Conservation (phyloP, 768 basidiomycete genomes). For the Tylopilus subfusipes region DNA sequence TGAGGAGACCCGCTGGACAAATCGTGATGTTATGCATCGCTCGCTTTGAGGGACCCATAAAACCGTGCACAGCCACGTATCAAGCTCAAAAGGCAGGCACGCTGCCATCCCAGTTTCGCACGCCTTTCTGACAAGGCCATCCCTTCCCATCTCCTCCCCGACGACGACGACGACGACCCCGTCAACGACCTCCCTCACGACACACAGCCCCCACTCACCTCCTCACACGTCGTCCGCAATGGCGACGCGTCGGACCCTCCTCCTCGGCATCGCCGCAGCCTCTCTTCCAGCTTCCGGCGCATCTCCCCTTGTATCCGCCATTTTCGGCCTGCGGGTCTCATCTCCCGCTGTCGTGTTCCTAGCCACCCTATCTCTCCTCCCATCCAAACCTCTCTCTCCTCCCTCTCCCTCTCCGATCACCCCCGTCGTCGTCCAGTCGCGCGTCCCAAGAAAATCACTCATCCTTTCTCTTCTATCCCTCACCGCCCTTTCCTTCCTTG, state of each 20-base stretch:
- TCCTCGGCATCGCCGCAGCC: slow-evolving; percentile 21
- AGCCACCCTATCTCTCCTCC: slow-evolving; percentile 56
- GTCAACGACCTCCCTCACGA: background rate
- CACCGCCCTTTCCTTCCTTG: slow-evolving; percentile 65
- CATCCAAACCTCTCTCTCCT: slow-evolving; percentile 44
- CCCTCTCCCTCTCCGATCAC: slow-evolving; percentile 60
- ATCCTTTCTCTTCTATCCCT: slow-evolving; percentile 74
- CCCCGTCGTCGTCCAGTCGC: slow-evolving; percentile 68
- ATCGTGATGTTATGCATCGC: background rate
- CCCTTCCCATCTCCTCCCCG: background rate
- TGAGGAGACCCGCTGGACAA: slow-evolving; percentile 8
- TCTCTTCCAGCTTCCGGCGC: slow-evolving; percentile 22
- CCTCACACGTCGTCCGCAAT: slow-evolving; percentile 13
- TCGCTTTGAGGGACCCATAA: background rate
- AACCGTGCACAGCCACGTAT: slow-evolving; percentile 27
- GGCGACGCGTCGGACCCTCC: slow-evolving; percentile 25
- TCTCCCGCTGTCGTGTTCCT: slow-evolving; percentile 68
- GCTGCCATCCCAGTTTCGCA: slow-evolving; percentile 26
- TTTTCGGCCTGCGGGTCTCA: slow-evolving; percentile 58
- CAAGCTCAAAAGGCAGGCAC: slow-evolving; percentile 31
- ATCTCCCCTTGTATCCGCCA: slow-evolving; percentile 31
- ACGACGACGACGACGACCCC: background rate
- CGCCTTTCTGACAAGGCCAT: slow-evolving; percentile 26
- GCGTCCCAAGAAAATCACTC: slow-evolving; percentile 68
- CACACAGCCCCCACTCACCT: background rate